A percentile compares a stretch with the other conserved stretches of the same genome.
phyloP scores from a whole-genome alignment of 1,139 yeast species.

The Protomyces arabidopsidicola region DNA sequence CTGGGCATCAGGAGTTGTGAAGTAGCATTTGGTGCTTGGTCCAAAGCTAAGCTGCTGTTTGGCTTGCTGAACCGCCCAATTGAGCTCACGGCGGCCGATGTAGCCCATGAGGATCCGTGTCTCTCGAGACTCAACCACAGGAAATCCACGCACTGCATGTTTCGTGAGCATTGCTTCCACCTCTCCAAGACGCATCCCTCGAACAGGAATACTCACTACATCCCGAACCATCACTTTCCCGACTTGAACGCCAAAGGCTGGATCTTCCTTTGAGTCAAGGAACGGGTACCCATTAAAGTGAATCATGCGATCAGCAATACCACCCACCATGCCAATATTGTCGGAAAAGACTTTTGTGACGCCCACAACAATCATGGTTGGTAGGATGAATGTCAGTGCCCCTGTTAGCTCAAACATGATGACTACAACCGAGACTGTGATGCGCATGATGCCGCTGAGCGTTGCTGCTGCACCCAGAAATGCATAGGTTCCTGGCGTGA shows the following conservation, averaged over 20 bases:
- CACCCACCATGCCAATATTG: constrained; percentile 76
- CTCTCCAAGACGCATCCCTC: constrained; percentile 40
- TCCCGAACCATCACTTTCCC: constrained; percentile 62
- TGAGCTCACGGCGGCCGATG: constrained; percentile 41
- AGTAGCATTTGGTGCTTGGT: constrained; percentile 33
- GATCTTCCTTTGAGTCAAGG: constrained; percentile 70
- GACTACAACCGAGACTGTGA: constrained; percentile 88
- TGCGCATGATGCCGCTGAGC: constrained; percentile 83
- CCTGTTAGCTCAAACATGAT: constrained; percentile 97
- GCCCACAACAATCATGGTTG: constrained; percentile 94
- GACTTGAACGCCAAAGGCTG: constrained; percentile 52
- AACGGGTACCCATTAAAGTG: constrained; percentile 81
- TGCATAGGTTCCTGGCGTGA: constrained; percentile 93
- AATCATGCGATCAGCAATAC: constrained; percentile 95
- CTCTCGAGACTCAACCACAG: constrained; percentile 44
- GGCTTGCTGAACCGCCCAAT: constrained; percentile 35
- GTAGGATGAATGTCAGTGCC: constrained; percentile 82
- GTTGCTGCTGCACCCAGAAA: constrained; percentile 98
- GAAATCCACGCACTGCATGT: constrained; percentile 52
- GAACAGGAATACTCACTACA: constrained; percentile 50
- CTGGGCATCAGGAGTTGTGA: constrained; percentile 32
- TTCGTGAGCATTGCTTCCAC: constrained; percentile 42
- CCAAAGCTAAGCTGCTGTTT: constrained; percentile 21
- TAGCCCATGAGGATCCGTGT: constrained; percentile 34
- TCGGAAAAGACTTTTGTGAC: constrained; percentile 77